Evolutionary conservation across 495 filamentous ascomycete species (phyloP).

Genomic region (Aspergillus panamensis): DNA sequence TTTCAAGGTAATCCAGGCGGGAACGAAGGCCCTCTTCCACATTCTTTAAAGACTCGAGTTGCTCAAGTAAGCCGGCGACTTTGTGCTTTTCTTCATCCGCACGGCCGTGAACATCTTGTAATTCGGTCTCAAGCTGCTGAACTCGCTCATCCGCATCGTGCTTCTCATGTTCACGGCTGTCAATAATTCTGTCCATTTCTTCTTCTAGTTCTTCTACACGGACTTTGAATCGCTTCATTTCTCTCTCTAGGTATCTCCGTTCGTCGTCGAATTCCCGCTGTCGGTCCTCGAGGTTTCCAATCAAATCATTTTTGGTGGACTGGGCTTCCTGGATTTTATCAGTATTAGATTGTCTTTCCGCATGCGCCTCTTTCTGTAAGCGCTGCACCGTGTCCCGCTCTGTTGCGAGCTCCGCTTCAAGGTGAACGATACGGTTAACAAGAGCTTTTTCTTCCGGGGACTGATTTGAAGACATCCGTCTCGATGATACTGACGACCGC

Average conservation of each 20-base stretch:
- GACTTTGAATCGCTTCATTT: constrained; percentile 68
- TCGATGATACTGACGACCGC: constrained; percentile 61
- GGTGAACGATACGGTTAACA: constrained; percentile 64
- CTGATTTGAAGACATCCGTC: constrained; percentile 65
- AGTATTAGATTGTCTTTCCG: constrained; percentile 61
- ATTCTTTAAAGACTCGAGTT: constrained; percentile 52
- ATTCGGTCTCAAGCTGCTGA: constrained; percentile 63
- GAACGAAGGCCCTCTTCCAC: constrained; percentile 42
- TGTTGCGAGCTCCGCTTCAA: constrained; percentile 73
- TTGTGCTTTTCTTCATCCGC: constrained; percentile 55
- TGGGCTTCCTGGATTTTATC: constrained; percentile 75
- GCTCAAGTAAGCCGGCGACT: constrained; percentile 51
- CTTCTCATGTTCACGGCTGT: constrained; percentile 75
- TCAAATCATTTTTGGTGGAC: constrained; percentile 89
- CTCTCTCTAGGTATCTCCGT: constrained; percentile 71
- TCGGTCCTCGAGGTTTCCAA: constrained; percentile 89
- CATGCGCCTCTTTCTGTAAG: constrained; percentile 60
- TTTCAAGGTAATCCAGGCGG: constrained; percentile 50
- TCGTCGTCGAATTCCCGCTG: constrained; percentile 86
- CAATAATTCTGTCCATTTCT: constrained; percentile 80
- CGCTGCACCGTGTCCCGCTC: constrained; percentile 58
- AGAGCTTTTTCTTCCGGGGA: constrained; percentile 61
- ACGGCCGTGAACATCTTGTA: constrained; percentile 57
- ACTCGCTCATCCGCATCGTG: constrained; percentile 63
- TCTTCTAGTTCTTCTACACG: constrained; percentile 86